Evolutionary conservation across 108 stramenopile genomes (phyloP).

Genomic region (Nitzschia sp.): DNA sequence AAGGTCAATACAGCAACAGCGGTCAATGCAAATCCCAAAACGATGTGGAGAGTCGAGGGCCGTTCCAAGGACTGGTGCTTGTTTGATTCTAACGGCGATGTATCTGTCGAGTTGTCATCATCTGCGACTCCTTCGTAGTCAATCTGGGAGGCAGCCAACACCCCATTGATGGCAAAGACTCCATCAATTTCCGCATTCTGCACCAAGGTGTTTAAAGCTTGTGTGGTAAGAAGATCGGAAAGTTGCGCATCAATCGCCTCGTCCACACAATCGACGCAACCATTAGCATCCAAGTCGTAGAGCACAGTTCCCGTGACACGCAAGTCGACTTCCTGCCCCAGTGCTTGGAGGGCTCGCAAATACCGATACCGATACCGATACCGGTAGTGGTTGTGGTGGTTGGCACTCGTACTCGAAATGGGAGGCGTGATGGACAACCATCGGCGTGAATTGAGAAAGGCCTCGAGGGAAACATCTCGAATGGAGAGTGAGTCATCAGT

Average conservation of each 20-base stretch:
- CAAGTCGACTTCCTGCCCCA: not conserved
- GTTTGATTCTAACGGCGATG: not conserved
- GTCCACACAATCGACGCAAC: conserved; percentile 6
- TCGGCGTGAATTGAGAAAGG: not conserved
- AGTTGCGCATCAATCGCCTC: not conserved
- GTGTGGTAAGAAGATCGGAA: not conserved
- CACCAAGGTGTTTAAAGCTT: not conserved
- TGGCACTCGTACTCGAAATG: not conserved
- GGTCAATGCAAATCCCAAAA: conserved; percentile 39
- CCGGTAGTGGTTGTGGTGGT: too few species aligned
- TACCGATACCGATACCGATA: too few species aligned
- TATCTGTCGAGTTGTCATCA: not conserved
- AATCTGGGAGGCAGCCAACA: not conserved
- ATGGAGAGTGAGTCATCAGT: not conserved
- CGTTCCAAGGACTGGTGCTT: conserved; percentile 4
- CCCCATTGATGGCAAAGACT: conserved; percentile 16
- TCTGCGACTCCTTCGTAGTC: not conserved
- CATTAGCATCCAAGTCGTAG: conserved; percentile 10
- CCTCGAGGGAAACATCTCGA: conserved; percentile 14
- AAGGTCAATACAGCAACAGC: conserved; percentile 18
- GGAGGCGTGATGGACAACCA: not conserved
- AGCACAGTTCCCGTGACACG: conserved; percentile 5
- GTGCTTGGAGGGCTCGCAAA: not conserved
- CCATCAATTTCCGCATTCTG: conserved; percentile 11
- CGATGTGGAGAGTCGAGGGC: conserved; percentile 34